These are phyloP conservation scores for Fusarium chaquense DNA, from an alignment of 2,329 filamentous ascomycete species.

Conservation along the genomic window DNA sequence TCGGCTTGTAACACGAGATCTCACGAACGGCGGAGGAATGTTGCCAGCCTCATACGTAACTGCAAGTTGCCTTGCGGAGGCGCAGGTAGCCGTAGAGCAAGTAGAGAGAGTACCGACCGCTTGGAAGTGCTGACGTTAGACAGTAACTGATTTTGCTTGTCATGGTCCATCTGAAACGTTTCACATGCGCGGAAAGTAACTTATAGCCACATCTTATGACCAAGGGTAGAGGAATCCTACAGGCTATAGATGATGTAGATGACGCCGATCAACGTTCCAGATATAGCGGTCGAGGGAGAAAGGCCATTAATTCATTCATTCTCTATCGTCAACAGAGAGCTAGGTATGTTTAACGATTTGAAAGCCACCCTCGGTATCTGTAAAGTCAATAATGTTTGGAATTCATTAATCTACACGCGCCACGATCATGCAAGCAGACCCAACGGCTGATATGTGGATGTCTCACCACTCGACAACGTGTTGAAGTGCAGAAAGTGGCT, in stretches of 20 bases:
- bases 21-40: background rate
- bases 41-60: slow-evolving; percentile 6
- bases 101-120: background rate
- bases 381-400: background rate
- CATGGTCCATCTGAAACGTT: slow-evolving; percentile 31
- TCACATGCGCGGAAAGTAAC: slow-evolving; percentile 21
- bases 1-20: background rate
- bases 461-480: slow-evolving; percentile 24
- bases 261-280: background rate
- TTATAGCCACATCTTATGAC: slow-evolving; percentile 14
- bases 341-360: background rate
- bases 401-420: background rate
- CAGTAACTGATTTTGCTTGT: background rate
- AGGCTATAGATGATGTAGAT: background rate
- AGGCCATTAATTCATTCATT: background rate
- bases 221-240: background rate
- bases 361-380: background rate
- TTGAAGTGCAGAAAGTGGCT: slow-evolving; percentile 14
- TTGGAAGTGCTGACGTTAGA: slow-evolving; percentile 27
- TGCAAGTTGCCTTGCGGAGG: background rate
- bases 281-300: background rate
- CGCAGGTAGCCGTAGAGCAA: slow-evolving; percentile 2
- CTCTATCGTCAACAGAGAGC: background rate
- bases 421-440: slow-evolving; percentile 13
- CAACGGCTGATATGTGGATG: slow-evolving; percentile 23